Percentiles rank a stretch among this genome's conserved stretches.
phyloP scores from a whole-genome alignment of 1,284 basidiomycete genomes.

The Filobasidium uniguttulatum region DNA sequence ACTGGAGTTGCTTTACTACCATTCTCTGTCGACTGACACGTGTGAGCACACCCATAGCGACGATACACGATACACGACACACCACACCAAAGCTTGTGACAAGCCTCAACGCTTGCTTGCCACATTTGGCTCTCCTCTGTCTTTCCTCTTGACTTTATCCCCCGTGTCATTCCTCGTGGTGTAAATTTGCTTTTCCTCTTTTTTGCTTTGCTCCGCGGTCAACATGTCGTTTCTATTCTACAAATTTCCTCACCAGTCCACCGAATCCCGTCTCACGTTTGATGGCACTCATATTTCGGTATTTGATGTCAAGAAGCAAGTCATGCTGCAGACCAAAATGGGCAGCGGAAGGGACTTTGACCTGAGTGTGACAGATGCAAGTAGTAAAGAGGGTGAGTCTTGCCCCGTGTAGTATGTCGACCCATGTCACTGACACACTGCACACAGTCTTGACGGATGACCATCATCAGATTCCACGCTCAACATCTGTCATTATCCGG shows the following conservation, averaged over 20 bases:
- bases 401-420: not conserved
- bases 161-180: too few species aligned
- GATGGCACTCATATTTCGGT: constrained; percentile 97
- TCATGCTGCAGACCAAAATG: constrained; percentile 90
- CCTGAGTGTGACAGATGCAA: constrained; percentile 67
- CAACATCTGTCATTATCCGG: constrained; percentile 84
- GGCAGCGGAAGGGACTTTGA: constrained; percentile 93
- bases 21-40: too few species aligned
- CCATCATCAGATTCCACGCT: constrained; percentile 76
- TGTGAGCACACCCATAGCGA: too few species aligned
- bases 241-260: constrained; percentile 89
- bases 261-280: constrained; percentile 89
- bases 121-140: too few species aligned
- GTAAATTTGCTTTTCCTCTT: too few species aligned
- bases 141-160: too few species aligned
- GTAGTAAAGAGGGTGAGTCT: constrained; percentile 68
- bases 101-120: too few species aligned
- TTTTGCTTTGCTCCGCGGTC: too few species aligned
- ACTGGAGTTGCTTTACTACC: too few species aligned
- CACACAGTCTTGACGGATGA: constrained; percentile 80
- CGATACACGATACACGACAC: too few species aligned
- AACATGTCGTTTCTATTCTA: constrained; percentile 98
- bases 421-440: not conserved
- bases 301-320: constrained; percentile 97
- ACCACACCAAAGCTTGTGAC: too few species aligned